Conservation (phyloP, 805 yeast genomes). For the Spathaspora sp. region DNA sequence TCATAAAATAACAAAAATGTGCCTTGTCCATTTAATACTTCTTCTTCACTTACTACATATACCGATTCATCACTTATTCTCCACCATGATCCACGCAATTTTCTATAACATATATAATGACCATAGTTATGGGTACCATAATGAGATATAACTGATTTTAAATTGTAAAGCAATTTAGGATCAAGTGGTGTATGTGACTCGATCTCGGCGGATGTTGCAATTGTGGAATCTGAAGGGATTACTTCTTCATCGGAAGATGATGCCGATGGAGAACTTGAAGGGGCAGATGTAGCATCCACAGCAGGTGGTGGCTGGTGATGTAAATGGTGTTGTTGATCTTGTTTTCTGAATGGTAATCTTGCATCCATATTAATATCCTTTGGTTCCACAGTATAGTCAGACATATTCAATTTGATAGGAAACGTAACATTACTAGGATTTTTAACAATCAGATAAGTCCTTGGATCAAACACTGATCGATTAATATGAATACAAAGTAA, state of each 20-base stretch:
- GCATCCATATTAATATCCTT: constrained; percentile 77
- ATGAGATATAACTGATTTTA: constrained; percentile 86
- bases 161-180: constrained; percentile 56
- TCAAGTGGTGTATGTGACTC: constrained; percentile 7
- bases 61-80: constrained; percentile 89
- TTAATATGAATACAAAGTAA: constrained; percentile 83
- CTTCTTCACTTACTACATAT: constrained; percentile 72
- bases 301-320: neutral
- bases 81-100: constrained; percentile 88
- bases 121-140: constrained; percentile 97
- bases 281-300: neutral
- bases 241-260: constrained; percentile 3
- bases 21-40: constrained; percentile 79
- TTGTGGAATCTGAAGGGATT: constrained; percentile 9
- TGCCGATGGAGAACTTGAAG: constrained; percentile 1
- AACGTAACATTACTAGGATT: constrained; percentile 80
- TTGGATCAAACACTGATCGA: constrained; percentile 88
- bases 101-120: constrained; percentile 90
- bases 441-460: constrained; percentile 77
- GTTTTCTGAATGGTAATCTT: constrained; percentile 65
- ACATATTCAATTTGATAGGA: constrained; percentile 64
- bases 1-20: constrained; percentile 94
- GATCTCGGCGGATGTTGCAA: constrained; percentile 1
- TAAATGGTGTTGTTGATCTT: constrained; percentile 25
- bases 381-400: constrained; percentile 66